These are phyloP conservation scores for Trichaptum fuscoviolaceum DNA, from an alignment of 768 basidiomycete genomes.

Conservation along the genomic window DNA sequence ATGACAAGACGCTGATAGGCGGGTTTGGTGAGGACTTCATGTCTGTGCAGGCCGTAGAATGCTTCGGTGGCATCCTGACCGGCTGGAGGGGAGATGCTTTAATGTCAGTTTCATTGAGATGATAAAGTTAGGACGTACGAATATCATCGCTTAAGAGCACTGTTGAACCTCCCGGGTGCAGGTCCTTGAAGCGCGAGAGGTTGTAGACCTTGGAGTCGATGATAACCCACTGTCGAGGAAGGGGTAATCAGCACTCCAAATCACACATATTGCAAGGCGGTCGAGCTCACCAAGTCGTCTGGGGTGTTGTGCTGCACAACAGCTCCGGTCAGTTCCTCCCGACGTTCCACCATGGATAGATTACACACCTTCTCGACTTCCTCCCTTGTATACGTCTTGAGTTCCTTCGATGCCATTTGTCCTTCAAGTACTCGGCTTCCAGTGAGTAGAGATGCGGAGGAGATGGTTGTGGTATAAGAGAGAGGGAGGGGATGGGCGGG, in stretches of 20 bases:
- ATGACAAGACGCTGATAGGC: slow-evolving; percentile 72
- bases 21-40: slow-evolving; percentile 73
- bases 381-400: slow-evolving; percentile 52
- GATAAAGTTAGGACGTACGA: slow-evolving; percentile 37
- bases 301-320: slow-evolving; percentile 60
- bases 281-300: slow-evolving; percentile 62
- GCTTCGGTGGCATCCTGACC: slow-evolving; percentile 84
- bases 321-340: slow-evolving; percentile 5
- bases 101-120: neutral
- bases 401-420: slow-evolving; percentile 24
- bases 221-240: slow-evolving; percentile 60
- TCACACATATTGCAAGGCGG: neutral
- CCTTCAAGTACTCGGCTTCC: neutral
- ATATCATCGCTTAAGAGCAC: slow-evolving; percentile 78
- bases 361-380: slow-evolving; percentile 64
- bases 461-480: neutral
- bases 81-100: slow-evolving; percentile 33
- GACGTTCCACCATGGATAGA: neutral
- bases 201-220: slow-evolving; percentile 84
- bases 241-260: neutral
- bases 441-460: slow-evolving; percentile 5
- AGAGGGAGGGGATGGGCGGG: neutral
- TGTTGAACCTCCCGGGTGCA: slow-evolving; percentile 80
- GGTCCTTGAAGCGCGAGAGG: slow-evolving; percentile 67
- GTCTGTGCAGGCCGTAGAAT: slow-evolving; percentile 86